These are phyloP conservation scores for Trichosanthes cucumerina DNA, from an alignment of 306 rosid genomes.

Conservation along the genomic window DNA sequence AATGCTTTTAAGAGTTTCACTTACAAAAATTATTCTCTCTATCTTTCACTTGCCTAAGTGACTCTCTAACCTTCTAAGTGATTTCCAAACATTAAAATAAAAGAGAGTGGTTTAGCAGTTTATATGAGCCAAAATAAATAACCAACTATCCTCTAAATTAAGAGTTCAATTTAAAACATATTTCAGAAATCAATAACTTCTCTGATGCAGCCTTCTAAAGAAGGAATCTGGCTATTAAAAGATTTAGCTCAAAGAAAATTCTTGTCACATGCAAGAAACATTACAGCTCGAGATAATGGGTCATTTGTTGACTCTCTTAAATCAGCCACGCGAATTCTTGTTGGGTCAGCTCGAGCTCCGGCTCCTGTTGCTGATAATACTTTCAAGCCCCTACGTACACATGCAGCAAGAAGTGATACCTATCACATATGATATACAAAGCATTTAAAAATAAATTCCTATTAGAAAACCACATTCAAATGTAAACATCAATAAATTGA, in stretches of 20 bases:
- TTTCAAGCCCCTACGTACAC: slow-evolving; percentile 85
- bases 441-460: slow-evolving; percentile 21
- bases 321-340: slow-evolving; percentile 88
- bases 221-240: neutral
- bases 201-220: neutral
- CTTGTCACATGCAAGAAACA: slow-evolving; percentile 3
- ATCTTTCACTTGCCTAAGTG: neutral
- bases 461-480: slow-evolving; percentile 8
- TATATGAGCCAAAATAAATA: neutral
- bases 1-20: neutral
- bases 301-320: slow-evolving; percentile 85
- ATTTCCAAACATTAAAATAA: neutral
- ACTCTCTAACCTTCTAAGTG: neutral
- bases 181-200: neutral
- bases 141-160: neutral
- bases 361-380: slow-evolving; percentile 94
- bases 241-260: neutral
- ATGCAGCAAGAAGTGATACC: slow-evolving; percentile 98
- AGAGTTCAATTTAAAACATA: neutral
- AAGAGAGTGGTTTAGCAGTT: neutral
- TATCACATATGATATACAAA: slow-evolving; percentile 38
- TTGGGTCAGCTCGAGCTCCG: slow-evolving; percentile 93
- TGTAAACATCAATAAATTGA: neutral
- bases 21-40: neutral
- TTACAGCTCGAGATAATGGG: slow-evolving; percentile 86